A percentile compares a stretch with the other conserved stretches of the same genome.
These are phyloP conservation scores for Porcisia hertigi DNA, from an alignment of 208 protist genomes.

Conservation along the genomic window DNA sequence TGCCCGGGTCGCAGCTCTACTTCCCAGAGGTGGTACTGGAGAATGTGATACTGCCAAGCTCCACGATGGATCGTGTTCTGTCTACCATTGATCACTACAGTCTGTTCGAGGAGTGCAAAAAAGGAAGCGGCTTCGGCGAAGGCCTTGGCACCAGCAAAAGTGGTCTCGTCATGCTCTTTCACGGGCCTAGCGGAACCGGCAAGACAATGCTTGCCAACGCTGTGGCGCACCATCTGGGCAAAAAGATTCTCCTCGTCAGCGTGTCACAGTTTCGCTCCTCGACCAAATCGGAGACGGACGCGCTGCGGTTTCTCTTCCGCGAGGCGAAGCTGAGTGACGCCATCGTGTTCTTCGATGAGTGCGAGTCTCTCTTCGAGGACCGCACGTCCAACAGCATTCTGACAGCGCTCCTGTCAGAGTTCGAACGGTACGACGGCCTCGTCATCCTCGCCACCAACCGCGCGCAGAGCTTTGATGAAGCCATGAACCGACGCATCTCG, in stretches of 20 bases:
- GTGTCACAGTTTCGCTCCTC: constrained; percentile 76
- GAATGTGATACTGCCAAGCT: constrained; percentile 82
- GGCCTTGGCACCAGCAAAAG: constrained; percentile 57
- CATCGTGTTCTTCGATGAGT: constrained; percentile 95
- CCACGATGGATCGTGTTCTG: constrained; percentile 81
- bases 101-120: constrained; percentile 82
- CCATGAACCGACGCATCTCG: constrained; percentile 93
- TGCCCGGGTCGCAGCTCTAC: constrained; percentile 89
- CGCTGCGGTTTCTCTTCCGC: constrained; percentile 90
- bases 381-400: constrained; percentile 81
- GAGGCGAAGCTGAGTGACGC: constrained; percentile 92
- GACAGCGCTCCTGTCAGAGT: constrained; percentile 87
- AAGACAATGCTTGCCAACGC: constrained; percentile 95
- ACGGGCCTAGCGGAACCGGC: constrained; percentile 90
- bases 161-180: constrained; percentile 92
- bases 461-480: constrained; percentile 88
- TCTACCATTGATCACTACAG: constrained; percentile 88
- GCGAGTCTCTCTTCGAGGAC: constrained; percentile 90
- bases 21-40: constrained; percentile 69
- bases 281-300: constrained; percentile 58
- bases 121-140: constrained; percentile 75
- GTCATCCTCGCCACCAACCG: constrained; percentile 92
- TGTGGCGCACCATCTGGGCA: constrained; percentile 84
- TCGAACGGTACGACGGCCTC: constrained; percentile 91
- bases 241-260: constrained; percentile 89